phyloP scores from a whole-genome alignment of 2,329 filamentous ascomycete species.

The Alternaria angustiovoidea region DNA sequence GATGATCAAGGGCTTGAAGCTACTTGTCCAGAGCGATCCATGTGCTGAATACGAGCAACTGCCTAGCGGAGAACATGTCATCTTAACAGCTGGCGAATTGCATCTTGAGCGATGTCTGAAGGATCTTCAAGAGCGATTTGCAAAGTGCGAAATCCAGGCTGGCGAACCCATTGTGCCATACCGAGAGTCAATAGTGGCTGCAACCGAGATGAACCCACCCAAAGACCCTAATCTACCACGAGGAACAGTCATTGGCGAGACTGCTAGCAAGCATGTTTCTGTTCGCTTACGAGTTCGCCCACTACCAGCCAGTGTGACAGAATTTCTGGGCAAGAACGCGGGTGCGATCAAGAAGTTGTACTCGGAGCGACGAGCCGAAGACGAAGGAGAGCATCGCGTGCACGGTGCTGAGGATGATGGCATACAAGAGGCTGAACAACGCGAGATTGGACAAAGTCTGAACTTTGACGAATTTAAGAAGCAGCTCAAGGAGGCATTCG shows the following conservation, averaged over 20 bases:
- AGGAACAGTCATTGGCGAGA: conserved; percentile 77
- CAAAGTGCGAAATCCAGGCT: conserved; percentile 91
- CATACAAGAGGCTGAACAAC: conserved; percentile 60
- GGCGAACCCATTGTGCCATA: conserved; percentile 96
- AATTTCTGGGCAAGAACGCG: conserved; percentile 83
- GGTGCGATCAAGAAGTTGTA: conserved; percentile 82
- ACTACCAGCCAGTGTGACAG: conserved; percentile 77
- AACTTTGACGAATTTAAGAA: conserved; percentile 79
- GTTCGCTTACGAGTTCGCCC: conserved; percentile 80
- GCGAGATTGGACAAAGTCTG: conserved; percentile 66
- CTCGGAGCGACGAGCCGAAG: conserved; percentile 68
- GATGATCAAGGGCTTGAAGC: conserved; percentile 86
- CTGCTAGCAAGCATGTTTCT: conserved; percentile 85
- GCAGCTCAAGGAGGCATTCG: conserved; percentile 73
- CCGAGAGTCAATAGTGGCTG: conserved; percentile 86
- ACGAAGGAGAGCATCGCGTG: conserved; percentile 53
- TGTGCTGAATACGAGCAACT: conserved; percentile 96
- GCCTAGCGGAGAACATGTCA: conserved; percentile 90
- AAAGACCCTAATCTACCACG: conserved; percentile 86
- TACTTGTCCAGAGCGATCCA: conserved; percentile 93
- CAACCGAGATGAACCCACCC: conserved; percentile 89
- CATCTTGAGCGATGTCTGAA: conserved; percentile 94
- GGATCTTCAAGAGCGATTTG: conserved; percentile 90
- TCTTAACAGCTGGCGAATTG: conserved; percentile 91
- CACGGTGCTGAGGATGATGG: conserved; percentile 60